Evolutionary conservation across 2,329 filamentous ascomycete species (phyloP).

Genomic region (Alternaria tenuissima): DNA sequence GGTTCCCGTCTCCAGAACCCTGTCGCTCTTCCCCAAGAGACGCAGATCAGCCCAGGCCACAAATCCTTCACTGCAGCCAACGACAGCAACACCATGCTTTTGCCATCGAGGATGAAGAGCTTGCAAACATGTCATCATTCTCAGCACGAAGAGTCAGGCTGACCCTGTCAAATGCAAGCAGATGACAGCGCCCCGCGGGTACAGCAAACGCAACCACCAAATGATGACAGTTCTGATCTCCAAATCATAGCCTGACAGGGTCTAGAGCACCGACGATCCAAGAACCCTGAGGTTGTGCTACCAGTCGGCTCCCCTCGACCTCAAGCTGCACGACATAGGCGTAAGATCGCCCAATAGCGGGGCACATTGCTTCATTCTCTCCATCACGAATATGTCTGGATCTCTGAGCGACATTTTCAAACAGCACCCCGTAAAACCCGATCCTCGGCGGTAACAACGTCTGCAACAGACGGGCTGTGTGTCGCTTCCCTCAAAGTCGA

Average conservation of each 20-base stretch:
- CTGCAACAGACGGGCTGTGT: not conserved
- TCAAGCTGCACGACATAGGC: slow-evolving; percentile 5
- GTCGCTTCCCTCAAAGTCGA: not conserved
- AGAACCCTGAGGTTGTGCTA: slow-evolving; percentile 7
- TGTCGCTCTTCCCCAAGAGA: slow-evolving; percentile 6
- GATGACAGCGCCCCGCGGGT: slow-evolving; percentile 11
- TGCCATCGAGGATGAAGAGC: not conserved
- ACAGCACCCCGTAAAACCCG: not conserved
- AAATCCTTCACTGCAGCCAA: slow-evolving; percentile 7
- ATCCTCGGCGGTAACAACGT: not conserved
- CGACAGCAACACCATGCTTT: not conserved
- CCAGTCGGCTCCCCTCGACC: slow-evolving; percentile 6
- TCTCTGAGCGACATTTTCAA: not conserved
- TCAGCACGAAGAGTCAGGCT: not conserved
- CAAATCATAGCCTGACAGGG: not conserved
- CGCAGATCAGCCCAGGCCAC: slow-evolving; percentile 7
- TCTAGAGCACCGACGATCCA: slow-evolving; percentile 16
- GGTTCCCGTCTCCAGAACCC: slow-evolving; percentile 7
- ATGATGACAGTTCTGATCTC: slow-evolving; percentile 11
- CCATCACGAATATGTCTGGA: not conserved
- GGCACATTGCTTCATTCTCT: not conserved
- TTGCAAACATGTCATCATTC: slow-evolving; percentile 2
- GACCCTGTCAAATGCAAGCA: not conserved
- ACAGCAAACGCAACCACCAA: not conserved
- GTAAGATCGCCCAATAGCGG: slow-evolving; percentile 1